A percentile compares a stretch with the other conserved stretches of the same genome.
phyloP scores from a whole-genome alignment of 345 rosid species.

The Eucalyptus fibrosa region DNA sequence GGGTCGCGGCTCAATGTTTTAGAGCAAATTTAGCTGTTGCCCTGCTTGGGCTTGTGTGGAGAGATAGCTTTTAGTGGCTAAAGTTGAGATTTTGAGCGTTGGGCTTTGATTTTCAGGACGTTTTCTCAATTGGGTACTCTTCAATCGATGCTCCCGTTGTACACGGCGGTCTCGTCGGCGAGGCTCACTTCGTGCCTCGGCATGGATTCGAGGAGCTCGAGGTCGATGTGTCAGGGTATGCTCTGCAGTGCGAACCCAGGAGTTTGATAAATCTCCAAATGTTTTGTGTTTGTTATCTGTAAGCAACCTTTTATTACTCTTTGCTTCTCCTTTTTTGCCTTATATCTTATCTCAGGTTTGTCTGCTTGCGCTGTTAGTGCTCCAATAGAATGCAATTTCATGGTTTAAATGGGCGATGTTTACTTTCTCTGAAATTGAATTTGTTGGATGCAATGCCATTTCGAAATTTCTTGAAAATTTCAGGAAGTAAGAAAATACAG shows the following conservation, averaged over 20 bases:
- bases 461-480: neutral
- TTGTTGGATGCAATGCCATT: neutral
- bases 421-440: neutral
- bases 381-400: neutral
- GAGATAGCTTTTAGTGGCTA: neutral
- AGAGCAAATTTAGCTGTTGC: neutral
- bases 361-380: neutral
- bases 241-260: constrained; percentile 92
- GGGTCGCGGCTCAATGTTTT: neutral
- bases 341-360: neutral
- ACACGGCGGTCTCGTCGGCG: constrained; percentile 77
- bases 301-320: constrained; percentile 29
- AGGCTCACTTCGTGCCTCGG: constrained; percentile 87
- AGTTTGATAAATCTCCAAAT: constrained; percentile 64
- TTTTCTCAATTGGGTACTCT: constrained; percentile 51
- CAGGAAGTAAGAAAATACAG: neutral
- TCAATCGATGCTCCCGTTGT: constrained; percentile 77
- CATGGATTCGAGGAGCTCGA: constrained; percentile 53
- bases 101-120: constrained; percentile 30
- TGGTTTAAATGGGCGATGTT: neutral
- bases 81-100: neutral
- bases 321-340: neutral
- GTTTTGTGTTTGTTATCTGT: constrained; percentile 48
- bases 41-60: neutral
- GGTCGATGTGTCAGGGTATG: constrained; percentile 99